These are phyloP conservation scores for Clathrus columnatus DNA, from an alignment of 768 basidiomycete genomes.

Conservation along the genomic window DNA sequence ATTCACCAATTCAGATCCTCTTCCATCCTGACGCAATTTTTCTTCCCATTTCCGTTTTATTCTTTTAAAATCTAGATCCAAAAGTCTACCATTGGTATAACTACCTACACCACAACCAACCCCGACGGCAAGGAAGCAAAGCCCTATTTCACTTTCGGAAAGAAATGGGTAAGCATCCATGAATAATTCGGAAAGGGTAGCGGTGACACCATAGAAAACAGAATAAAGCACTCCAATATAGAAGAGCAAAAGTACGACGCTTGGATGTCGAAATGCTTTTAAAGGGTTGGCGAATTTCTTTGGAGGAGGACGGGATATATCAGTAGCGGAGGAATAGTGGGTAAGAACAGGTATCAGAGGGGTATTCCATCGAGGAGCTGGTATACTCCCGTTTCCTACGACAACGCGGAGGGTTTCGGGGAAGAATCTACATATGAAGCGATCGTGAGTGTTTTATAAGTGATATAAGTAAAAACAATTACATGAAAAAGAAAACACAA, in stretches of 20 bases:
- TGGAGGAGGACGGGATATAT: conserved; percentile 15
- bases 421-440: conserved; percentile 25
- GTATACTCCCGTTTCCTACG: conserved; percentile 37
- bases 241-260: conserved; percentile 45
- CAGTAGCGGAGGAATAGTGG: conserved; percentile 17
- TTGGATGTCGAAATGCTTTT: conserved; percentile 42
- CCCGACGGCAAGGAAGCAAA: conserved; percentile 73
- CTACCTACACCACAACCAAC: conserved; percentile 61
- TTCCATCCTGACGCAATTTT: background rate
- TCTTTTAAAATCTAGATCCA: conserved; percentile 55
- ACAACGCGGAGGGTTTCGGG: conserved; percentile 36
- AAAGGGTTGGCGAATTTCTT: conserved; percentile 47
- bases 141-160: conserved; percentile 54
- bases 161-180: conserved; percentile 48
- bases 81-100: conserved; percentile 45
- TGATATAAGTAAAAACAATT: background rate
- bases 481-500: conserved; percentile 19
- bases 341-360: conserved; percentile 25
- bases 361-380: conserved; percentile 22
- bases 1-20: conserved; percentile 13
- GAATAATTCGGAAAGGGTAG: conserved; percentile 57
- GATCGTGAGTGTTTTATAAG: background rate
- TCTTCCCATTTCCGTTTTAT: conserved; percentile 13
- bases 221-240: conserved; percentile 47
- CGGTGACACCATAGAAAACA: conserved; percentile 51